phyloP scores from a whole-genome alignment of 1,284 basidiomycete species.

The Singerocomus rubriflavus region DNA sequence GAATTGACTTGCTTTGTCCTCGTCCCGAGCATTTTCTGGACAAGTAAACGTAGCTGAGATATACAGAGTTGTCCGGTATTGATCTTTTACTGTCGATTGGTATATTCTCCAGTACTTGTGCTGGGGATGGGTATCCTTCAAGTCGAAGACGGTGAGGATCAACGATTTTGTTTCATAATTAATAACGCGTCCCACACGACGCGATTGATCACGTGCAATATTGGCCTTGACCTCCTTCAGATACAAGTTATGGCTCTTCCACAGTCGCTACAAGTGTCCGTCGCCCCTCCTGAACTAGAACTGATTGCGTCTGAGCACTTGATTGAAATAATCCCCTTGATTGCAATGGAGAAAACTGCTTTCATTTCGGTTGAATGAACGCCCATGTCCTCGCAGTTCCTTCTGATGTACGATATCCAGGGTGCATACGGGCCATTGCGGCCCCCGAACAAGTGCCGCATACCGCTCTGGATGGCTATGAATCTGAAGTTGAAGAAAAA shows the following conservation, averaged over 20 bases:
- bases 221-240: neutral
- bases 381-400: conserved; percentile 33
- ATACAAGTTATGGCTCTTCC: conserved; percentile 73
- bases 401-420: conserved; percentile 38
- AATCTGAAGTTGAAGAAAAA: conserved; percentile 93
- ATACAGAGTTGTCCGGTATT: neutral
- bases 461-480: conserved; percentile 94
- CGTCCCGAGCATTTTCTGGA: conserved; percentile 43
- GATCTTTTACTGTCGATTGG: neutral
- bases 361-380: conserved; percentile 64
- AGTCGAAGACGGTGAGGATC: neutral
- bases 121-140: conserved; percentile 6
- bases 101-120: neutral
- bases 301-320: conserved; percentile 81
- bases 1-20: conserved; percentile 68
- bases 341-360: conserved; percentile 84
- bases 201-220: conserved; percentile 27
- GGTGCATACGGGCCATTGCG: conserved; percentile 91
- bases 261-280: conserved; percentile 54
- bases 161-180: neutral
- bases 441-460: conserved; percentile 77
- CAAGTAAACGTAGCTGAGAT: neutral
- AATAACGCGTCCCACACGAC: conserved; percentile 10
- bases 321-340: conserved; percentile 80
- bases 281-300: conserved; percentile 80